Evolutionary conservation across 1,139 yeast genomes (phyloP), one percentile per base, ranked within the genome.

Genomic region (Taphrina confusa): DNA sequence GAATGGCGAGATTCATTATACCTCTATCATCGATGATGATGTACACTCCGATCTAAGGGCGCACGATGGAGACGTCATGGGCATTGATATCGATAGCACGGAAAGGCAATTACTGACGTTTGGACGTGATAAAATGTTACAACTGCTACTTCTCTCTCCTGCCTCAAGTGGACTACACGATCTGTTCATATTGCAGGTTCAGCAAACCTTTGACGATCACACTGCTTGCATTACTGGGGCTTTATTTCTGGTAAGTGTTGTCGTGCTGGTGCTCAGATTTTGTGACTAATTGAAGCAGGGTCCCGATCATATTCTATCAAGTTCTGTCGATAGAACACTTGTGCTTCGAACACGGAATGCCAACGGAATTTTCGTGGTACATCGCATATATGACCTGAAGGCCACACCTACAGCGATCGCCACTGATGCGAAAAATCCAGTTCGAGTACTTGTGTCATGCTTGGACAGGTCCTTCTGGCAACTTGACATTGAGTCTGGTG

Each of bases 181-280:
- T 18, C 14, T 31, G 18, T 20, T 8, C 11, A 23, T 42, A 30
- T 42, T 42, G 31, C 2, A 27, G 16, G 47, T 42, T 6, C 33
- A 42, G 33, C 58, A 54, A 28, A 54, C 58, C 9, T 54, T 45
- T 27, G 58, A 31, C n/a, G 58, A 54, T 34, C 58, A 54, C 28
- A 23, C 44, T 2, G 51, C 58, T 8, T 12, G 28, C 16, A 20
- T 42, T 30, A 54, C 34, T 6, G 51, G 31, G n/a, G 36, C 49
- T 11, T 14, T 54, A 8, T 34, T 54, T 16, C n/a, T 44, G 42
- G 36, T 47, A 5, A 20, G 39, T 46, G 14, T 14, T 12, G n/a
- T 12, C 6, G 8, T 39, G 14, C 2, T 12, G 12, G 9, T 18
- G 12, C 45, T 9, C 11, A 9, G 11, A 9, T 30, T 30, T 12